Percentiles rank a stretch among this genome's conserved stretches.
Conservation (phyloP, 305 asterid genomes). For the Solanum hybrid region DNA sequence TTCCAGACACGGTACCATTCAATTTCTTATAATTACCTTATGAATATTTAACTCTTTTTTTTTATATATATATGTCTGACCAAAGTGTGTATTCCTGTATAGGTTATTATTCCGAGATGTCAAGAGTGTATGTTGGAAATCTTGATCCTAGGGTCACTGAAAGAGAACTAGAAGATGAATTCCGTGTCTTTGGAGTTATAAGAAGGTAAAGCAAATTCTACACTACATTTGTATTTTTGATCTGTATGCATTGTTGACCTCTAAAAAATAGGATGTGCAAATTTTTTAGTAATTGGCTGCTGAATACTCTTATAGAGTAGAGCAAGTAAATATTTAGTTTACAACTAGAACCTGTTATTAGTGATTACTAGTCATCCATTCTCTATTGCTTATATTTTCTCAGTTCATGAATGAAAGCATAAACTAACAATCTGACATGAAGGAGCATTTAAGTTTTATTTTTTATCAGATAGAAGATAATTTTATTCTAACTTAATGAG, state of each 20-base stretch:
- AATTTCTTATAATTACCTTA: neutral
- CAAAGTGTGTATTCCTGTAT: neutral
- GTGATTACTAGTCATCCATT: neutral
- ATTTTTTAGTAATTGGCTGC: neutral
- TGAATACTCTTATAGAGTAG: neutral
- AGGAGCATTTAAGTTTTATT: neutral
- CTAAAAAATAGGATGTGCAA: neutral
- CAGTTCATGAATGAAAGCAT: neutral
- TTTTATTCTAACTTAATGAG: neutral
- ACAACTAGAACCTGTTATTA: neutral
- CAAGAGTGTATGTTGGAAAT: slow-evolving; percentile 78
- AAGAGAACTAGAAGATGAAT: slow-evolving; percentile 89
- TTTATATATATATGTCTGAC: neutral
- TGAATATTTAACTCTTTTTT: neutral
- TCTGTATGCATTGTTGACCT: neutral
- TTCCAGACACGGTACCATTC: neutral
- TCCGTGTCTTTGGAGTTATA: slow-evolving; percentile 71
- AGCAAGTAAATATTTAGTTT: neutral
- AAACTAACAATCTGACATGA: neutral
- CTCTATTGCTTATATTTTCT: neutral
- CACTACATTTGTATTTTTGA: neutral
- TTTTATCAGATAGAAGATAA: neutral
- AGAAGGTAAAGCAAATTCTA: slow-evolving; percentile 41
- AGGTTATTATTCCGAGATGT: slow-evolving; percentile 45
- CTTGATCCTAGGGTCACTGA: slow-evolving; percentile 83